phyloP scores from a whole-genome alignment of 176 grass and related monocot species.

The Ensete glaucum region DNA sequence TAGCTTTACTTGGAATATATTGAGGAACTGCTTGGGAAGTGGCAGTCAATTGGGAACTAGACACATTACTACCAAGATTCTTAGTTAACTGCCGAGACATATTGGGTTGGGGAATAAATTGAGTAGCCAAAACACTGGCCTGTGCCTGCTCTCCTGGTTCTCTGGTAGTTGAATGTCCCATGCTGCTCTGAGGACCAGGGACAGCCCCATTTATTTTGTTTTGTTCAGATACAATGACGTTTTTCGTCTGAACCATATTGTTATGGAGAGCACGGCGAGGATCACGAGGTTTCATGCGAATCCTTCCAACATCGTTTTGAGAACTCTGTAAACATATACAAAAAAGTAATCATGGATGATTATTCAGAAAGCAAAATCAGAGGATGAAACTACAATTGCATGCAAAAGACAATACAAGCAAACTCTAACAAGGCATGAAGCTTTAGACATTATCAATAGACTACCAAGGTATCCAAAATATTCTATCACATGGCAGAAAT shows the following conservation, averaged over 20 bases:
- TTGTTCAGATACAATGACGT: constrained; percentile 31
- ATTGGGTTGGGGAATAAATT: constrained; percentile 3
- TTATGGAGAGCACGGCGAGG: constrained; percentile 66
- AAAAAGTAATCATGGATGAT: constrained; percentile 5
- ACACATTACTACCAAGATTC: constrained; percentile 23
- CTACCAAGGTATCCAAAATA: background rate
- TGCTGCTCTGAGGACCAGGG: constrained; percentile 34
- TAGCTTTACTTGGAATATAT: constrained; percentile 20
- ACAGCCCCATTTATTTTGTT: constrained; percentile 38
- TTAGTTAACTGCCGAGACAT: constrained; percentile 13
- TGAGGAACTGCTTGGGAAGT: constrained; percentile 24
- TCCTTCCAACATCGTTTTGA: constrained; percentile 36
- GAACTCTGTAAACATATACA: constrained; percentile 26
- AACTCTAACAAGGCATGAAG: background rate
- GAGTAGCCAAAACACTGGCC: constrained; percentile 27
- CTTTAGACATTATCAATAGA: background rate
- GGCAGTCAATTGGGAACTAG: constrained; percentile 51
- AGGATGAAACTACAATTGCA: background rate
- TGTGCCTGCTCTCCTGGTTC: constrained; percentile 32
- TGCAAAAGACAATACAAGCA: background rate
- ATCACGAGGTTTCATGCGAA: constrained; percentile 93
- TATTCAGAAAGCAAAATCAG: background rate
- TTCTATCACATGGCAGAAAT: background rate
- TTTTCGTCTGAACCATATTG: constrained; percentile 36
- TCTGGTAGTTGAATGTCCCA: background rate